phyloP scores from a whole-genome alignment of 768 basidiomycete species.

The Panaeolus cyanescens region DNA sequence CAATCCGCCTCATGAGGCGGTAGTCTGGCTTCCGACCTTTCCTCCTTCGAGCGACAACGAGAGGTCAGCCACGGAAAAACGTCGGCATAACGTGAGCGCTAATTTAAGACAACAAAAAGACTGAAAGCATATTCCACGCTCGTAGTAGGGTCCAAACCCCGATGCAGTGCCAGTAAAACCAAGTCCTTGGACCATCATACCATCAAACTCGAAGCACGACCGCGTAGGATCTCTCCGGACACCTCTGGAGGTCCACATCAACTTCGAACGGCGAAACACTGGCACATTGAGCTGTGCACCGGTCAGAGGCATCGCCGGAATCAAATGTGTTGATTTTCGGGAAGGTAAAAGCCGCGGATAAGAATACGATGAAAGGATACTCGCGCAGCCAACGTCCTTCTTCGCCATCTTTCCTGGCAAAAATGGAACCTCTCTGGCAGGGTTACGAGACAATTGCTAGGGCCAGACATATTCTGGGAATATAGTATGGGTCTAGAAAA shows the following conservation, averaged over 20 bases:
- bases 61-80: neutral
- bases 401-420: neutral
- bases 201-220: neutral
- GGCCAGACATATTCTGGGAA: neutral
- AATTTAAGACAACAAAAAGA: neutral
- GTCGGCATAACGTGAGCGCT: neutral
- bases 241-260: neutral
- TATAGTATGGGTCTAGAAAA: neutral
- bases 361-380: neutral
- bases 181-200: neutral
- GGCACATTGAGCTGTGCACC: neutral
- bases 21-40: no score
- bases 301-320: neutral
- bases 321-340: neutral
- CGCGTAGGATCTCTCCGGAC: neutral
- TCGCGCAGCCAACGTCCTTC: neutral
- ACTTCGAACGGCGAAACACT: no score
- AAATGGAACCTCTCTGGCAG: neutral
- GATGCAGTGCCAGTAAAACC: neutral
- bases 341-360: neutral
- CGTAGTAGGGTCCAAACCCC: neutral
- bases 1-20: no score
- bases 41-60: no score
- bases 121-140: neutral
- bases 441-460: neutral